Percentiles rank a stretch among this genome's conserved stretches.
Conservation (phyloP, 164 flowering plant genomes). For the Magnolia sinica region DNA sequence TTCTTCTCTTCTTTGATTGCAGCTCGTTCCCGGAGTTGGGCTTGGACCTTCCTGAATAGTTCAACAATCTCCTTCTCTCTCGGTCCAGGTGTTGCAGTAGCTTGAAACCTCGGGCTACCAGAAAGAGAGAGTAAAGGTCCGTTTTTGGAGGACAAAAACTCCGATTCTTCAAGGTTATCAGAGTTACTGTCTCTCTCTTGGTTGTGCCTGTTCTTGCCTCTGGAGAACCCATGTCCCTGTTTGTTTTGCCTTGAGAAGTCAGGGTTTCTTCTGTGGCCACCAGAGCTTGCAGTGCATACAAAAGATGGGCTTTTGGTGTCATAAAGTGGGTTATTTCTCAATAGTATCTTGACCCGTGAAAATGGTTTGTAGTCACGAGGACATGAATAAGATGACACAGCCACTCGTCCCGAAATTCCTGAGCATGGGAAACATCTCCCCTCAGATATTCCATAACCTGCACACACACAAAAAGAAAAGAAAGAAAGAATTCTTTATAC, state of each 20-base stretch:
- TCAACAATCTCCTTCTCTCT: conserved; percentile 89
- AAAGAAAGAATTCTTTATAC: neutral
- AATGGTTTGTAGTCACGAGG: conserved; percentile 18
- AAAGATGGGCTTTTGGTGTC: conserved; percentile 28
- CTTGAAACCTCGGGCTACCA: conserved; percentile 48
- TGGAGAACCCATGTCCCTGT: conserved; percentile 41
- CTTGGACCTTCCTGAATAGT: conserved; percentile 80
- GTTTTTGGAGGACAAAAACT: conserved; percentile 52
- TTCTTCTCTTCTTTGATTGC: conserved; percentile 72
- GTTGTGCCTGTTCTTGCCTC: conserved; percentile 53
- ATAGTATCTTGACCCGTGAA: conserved; percentile 28
- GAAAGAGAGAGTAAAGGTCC: conserved; percentile 62
- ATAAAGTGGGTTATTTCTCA: conserved; percentile 18
- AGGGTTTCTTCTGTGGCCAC: conserved; percentile 59
- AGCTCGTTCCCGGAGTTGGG: conserved; percentile 76
- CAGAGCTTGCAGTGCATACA: conserved; percentile 55
- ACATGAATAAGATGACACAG: conserved; percentile 34
- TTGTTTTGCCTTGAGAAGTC: conserved; percentile 70
- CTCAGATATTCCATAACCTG: conserved; percentile 59
- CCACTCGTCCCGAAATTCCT: conserved; percentile 53
- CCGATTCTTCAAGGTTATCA: conserved; percentile 58
- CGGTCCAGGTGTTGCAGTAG: conserved; percentile 70
- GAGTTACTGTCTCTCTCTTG: conserved; percentile 44
- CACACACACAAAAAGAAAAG: neutral
- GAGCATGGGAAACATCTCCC: conserved; percentile 51